Evolutionary conservation across 2,329 filamentous ascomycete genomes (phyloP), one percentile per base, ranked within the genome.

Genomic region (Arthroderma sp.): DNA sequence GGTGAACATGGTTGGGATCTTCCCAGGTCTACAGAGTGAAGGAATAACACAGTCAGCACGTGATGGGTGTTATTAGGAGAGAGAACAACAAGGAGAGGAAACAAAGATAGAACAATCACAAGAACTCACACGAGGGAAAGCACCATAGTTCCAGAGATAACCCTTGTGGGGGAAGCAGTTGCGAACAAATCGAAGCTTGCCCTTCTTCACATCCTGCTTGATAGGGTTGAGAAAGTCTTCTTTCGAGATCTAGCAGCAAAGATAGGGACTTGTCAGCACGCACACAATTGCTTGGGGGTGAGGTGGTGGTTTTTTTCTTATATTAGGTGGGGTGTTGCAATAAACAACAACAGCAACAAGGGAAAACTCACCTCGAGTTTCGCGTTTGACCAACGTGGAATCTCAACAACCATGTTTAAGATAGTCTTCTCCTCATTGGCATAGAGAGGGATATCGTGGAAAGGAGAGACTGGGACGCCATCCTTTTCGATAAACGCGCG

Each of bases 101-200:
- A 8, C 43, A 48, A 41, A 46, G 47, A 48, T 47, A 51, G 7
- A 2, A 8, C 43, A 48, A 41, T 46, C 47, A 48, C 46, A 51
- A 48, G 50, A 32, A 60, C 75, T 64, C 76, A 91, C 86, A 76
- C 91, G 86, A 60, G 91, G 91, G 82, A 98, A 96, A 69, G 88
- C 88, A 73, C 91, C 91, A 73, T 98, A 98, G 80, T 98, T 98
- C 91, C 91, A 98, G 60, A 98, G 86, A 72, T 98, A 98, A 56
- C 91, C 91, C 80, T 98, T 96, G 83, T 98, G 91, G 60, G 91
- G 91, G 80, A 98, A 98, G 82, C 91, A 98, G 83, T 98, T 98
- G 73, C 91, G 87, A 66, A 98, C 91, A 68, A 83, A 98, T 64
- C 91, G 86, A 61, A 96, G 87, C 80, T 95, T 96, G 78, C 89